phyloP scores from a whole-genome alignment of 345 rosid species.

The Isatis tinctoria region DNA sequence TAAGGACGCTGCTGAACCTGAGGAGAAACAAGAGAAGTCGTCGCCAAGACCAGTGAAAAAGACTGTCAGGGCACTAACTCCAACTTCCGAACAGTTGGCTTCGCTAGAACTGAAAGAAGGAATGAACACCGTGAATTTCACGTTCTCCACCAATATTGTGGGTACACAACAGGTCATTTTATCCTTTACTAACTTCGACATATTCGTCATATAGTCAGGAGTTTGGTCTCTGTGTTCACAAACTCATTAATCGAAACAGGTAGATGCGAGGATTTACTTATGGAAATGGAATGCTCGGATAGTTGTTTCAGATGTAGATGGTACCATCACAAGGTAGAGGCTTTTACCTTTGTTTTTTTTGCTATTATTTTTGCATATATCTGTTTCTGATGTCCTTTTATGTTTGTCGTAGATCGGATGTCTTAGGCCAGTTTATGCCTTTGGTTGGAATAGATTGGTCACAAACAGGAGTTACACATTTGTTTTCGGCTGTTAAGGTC shows the following conservation, averaged over 20 bases:
- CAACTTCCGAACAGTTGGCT: slow-evolving; percentile 86
- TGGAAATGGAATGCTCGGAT: slow-evolving; percentile 96
- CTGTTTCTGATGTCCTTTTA: slow-evolving; percentile 1
- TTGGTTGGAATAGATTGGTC: slow-evolving; percentile 94
- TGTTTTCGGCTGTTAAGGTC: slow-evolving; percentile 91
- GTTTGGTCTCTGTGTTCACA: slow-evolving; percentile 1
- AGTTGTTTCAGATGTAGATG: slow-evolving; percentile 97
- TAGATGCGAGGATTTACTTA: slow-evolving; percentile 83
- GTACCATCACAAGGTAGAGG: slow-evolving; percentile 87
- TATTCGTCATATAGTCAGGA: slow-evolving; percentile 1
- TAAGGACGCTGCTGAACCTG: slow-evolving; percentile 30
- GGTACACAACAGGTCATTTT: slow-evolving; percentile 78
- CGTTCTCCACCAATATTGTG: slow-evolving; percentile 85
- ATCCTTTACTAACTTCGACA: background rate
- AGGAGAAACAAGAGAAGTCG: slow-evolving; percentile 32
- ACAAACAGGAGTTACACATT: slow-evolving; percentile 90
- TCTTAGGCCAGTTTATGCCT: slow-evolving; percentile 99
- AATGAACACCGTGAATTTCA: slow-evolving; percentile 66
- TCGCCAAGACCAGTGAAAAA: slow-evolving; percentile 43
- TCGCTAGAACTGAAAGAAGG: slow-evolving; percentile 81
- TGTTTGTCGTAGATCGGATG: slow-evolving; percentile 73
- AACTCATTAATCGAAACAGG: slow-evolving; percentile 44
- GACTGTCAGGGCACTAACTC: slow-evolving; percentile 52
- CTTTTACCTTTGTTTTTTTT: background rate
- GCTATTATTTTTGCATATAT: background rate